Evolutionary conservation across 495 filamentous ascomycete species (phyloP).

Genomic region (Arthonia radiata): DNA sequence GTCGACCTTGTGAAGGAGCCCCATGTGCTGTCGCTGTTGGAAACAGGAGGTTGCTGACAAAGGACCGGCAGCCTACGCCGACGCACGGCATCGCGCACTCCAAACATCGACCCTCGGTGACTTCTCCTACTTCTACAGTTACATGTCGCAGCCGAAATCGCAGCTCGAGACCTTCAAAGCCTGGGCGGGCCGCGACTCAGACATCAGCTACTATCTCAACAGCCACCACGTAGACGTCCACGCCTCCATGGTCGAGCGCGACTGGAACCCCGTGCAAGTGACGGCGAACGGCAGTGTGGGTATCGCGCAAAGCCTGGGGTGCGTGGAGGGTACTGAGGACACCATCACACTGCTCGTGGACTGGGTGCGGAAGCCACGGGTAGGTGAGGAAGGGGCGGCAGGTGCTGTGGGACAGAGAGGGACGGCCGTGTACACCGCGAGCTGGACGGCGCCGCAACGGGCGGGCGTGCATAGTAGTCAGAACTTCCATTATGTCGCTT

Average conservation of each 20-base stretch:
- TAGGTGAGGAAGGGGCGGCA: slow-evolving; percentile 46
- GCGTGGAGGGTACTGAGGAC: slow-evolving; percentile 60
- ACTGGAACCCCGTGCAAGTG: slow-evolving; percentile 53
- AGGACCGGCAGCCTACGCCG: slow-evolving; percentile 78
- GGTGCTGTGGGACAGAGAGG: slow-evolving; percentile 19
- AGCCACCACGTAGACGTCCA: slow-evolving; percentile 79
- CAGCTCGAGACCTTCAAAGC: slow-evolving; percentile 92
- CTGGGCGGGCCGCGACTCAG: slow-evolving; percentile 75
- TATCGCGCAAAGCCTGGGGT: slow-evolving; percentile 46
- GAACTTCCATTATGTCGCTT: slow-evolving; percentile 83
- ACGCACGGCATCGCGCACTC: slow-evolving; percentile 51
- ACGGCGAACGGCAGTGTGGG: slow-evolving; percentile 54
- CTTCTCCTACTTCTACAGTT: slow-evolving; percentile 95
- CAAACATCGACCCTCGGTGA: slow-evolving; percentile 35
- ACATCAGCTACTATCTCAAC: slow-evolving; percentile 90
- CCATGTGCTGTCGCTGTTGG: too few relatives aligned
- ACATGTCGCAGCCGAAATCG: slow-evolving; percentile 85
- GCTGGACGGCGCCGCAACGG: slow-evolving; percentile 79
- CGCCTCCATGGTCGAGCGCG: slow-evolving; percentile 59
- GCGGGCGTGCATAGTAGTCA: slow-evolving; percentile 87
- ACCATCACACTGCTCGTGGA: slow-evolving; percentile 77
- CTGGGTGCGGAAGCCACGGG: slow-evolving; percentile 50
- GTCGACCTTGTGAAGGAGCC: too few relatives aligned
- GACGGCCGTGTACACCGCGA: slow-evolving; percentile 53
- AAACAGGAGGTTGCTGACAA: too few relatives aligned